A percentile compares a stretch with the other conserved stretches of the same genome.
Evolutionary conservation across 352 stramenopile genomes (phyloP).

Genomic region (Phytophthora tubulina): DNA sequence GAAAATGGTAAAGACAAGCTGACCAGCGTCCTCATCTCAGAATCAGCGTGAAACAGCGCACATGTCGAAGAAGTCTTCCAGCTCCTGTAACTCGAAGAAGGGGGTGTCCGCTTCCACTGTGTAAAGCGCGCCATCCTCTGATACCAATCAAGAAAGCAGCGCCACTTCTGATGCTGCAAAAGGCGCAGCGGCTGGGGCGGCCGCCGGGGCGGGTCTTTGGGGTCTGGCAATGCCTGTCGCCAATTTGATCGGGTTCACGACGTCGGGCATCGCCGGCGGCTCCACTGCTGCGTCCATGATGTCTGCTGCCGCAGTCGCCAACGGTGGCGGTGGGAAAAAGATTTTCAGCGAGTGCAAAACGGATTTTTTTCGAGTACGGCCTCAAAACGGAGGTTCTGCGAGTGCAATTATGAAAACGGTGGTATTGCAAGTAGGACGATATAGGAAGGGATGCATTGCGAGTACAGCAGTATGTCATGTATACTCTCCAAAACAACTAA

Average conservation of each 20-base stretch:
- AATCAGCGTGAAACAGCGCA: neutral
- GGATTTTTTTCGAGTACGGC: too few relatives aligned
- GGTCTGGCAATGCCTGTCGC: slow-evolving; percentile 32
- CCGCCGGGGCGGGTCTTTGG: slow-evolving; percentile 35
- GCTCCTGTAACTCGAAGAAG: neutral
- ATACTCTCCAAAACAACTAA: too few relatives aligned
- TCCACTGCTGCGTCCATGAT: slow-evolving; percentile 65
- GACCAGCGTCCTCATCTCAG: neutral
- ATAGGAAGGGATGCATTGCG: too few relatives aligned
- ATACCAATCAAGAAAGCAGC: neutral
- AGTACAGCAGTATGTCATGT: too few relatives aligned
- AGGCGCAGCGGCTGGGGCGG: slow-evolving; percentile 36
- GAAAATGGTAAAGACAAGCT: neutral
- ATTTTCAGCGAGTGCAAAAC: too few relatives aligned
- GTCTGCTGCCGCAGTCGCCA: slow-evolving; percentile 59
- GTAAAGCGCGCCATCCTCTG: neutral
- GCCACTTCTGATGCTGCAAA: slow-evolving; percentile 7
- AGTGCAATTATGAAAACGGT: too few relatives aligned
- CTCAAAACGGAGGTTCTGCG: too few relatives aligned
- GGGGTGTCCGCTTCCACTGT: neutral
- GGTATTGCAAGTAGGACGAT: too few relatives aligned
- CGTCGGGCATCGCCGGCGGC: slow-evolving; percentile 49
- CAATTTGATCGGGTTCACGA: slow-evolving; percentile 51
- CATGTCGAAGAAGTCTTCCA: slow-evolving; percentile 14
- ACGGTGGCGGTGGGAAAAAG: slow-evolving; percentile 58